Conservation (phyloP, 371 early-diverging fungal species). For the Catenaria anguillulae region DNA sequence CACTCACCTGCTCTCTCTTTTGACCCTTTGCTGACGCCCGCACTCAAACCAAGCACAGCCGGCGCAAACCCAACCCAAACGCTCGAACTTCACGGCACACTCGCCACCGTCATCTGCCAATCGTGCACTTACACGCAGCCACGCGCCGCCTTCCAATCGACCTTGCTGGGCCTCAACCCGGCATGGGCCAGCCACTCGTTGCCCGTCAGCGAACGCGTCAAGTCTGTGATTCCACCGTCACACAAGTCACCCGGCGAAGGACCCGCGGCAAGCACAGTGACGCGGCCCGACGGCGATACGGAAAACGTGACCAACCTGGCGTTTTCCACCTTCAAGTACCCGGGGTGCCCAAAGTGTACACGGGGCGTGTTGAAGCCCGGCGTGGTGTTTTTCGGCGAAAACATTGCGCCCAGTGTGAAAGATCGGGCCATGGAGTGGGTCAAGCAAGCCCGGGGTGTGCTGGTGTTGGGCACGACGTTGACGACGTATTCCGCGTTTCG, state of each 20-base stretch:
- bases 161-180: conserved; percentile 53
- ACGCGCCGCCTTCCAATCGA: conserved; percentile 47
- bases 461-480: conserved; percentile 67
- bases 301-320: conserved; percentile 32
- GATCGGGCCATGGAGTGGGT: conserved; percentile 36
- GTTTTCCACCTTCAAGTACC: conserved; percentile 9
- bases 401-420: conserved; percentile 38
- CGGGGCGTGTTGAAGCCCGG: conserved; percentile 44
- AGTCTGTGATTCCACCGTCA: not conserved
- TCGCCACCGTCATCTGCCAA: conserved; percentile 56
- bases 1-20: not conserved
- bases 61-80: conserved; percentile 31
- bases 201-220: not conserved
- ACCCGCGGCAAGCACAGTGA: conserved; percentile 6
- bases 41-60: no score
- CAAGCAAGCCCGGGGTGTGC: conserved; percentile 35
- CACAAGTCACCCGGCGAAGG: conserved; percentile 4
- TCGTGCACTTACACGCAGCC: conserved; percentile 36
- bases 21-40: conserved; percentile 21
- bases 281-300: conserved; percentile 81
- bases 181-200: conserved; percentile 30
- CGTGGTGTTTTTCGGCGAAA: conserved; percentile 83
- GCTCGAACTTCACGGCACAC: conserved; percentile 74
- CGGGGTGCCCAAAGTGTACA: not conserved
- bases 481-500: conserved; percentile 69